Evolutionary conservation across 208 protist genomes (phyloP).

Genomic region (Trypanosoma congolense): DNA sequence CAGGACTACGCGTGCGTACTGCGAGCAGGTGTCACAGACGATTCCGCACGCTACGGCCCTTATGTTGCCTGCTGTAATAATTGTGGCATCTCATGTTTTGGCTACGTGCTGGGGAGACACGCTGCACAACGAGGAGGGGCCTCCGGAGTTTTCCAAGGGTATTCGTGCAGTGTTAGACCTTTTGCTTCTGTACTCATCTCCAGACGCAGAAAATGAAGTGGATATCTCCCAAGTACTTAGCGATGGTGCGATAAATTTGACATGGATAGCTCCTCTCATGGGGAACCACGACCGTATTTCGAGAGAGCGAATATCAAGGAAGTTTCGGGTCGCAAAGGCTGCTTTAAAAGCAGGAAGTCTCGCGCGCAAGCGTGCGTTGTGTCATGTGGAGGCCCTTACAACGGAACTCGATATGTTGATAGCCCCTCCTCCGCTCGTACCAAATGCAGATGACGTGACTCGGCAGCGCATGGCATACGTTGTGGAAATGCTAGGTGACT

Average conservation of each 20-base stretch:
- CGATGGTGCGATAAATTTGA: not conserved
- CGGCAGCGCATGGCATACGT: not conserved
- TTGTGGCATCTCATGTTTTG: slow-evolving; percentile 5
- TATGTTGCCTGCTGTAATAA: slow-evolving; percentile 24
- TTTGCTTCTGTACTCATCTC: slow-evolving; percentile 4
- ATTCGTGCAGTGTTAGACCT: slow-evolving; percentile 3
- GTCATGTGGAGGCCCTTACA: not conserved
- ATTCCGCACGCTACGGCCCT: slow-evolving; percentile 34
- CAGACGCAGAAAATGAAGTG: slow-evolving; percentile 15
- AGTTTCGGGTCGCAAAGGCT: not conserved
- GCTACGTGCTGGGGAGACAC: slow-evolving; percentile 3
- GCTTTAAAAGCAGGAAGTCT: not conserved
- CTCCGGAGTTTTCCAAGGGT: slow-evolving; percentile 8
- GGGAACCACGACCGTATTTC: slow-evolving; percentile 2
- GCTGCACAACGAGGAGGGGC: not conserved
- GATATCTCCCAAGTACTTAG: slow-evolving; percentile 11
- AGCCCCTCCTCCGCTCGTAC: not conserved
- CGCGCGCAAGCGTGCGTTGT: not conserved
- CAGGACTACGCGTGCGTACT: slow-evolving; percentile 27
- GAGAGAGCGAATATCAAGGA: not conserved
- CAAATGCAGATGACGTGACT: not conserved
- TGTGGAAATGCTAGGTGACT: not conserved
- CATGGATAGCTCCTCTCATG: slow-evolving; percentile 5
- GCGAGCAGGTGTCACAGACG: slow-evolving; percentile 40
- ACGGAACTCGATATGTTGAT: not conserved